Conservation (phyloP, 768 basidiomycete species). For the Roridomyces roridus region DNA sequence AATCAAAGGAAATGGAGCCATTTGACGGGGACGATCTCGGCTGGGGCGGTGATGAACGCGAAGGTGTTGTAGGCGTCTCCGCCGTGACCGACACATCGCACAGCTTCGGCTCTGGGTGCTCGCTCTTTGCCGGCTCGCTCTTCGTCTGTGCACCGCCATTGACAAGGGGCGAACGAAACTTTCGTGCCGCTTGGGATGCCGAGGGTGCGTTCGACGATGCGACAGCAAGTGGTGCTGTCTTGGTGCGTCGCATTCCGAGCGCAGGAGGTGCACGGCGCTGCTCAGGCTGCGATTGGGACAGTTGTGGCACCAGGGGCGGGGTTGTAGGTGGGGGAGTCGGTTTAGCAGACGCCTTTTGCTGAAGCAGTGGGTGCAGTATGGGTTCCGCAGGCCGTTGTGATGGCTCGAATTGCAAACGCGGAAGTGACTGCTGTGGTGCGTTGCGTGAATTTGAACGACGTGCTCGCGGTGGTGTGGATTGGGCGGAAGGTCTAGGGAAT, state of each 20-base stretch:
- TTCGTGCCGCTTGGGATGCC: constrained; percentile 2
- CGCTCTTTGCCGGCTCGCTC: too few species aligned
- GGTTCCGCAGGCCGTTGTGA: background rate
- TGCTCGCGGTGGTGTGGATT: too few species aligned
- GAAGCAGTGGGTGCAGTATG: constrained; percentile 11
- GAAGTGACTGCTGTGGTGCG: background rate
- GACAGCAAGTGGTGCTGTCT: constrained; percentile 10
- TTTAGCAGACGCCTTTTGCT: background rate
- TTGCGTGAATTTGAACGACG: background rate
- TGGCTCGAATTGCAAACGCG: background rate
- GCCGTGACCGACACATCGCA: background rate
- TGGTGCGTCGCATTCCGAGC: constrained; percentile 23
- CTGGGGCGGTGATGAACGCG: too few species aligned
- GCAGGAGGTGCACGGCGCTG: constrained; percentile 11
- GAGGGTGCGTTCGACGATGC: background rate
- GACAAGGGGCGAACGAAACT: constrained; percentile 14
- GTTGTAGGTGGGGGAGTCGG: background rate
- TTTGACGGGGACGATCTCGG: background rate
- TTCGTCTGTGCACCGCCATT: background rate
- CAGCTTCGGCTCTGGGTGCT: too few species aligned
- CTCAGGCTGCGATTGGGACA: constrained; percentile 12
- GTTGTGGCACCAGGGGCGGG: background rate
- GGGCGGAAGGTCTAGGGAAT: too few species aligned
- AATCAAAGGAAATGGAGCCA: background rate
- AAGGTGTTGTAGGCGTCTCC: background rate